Evolutionary conservation across 768 basidiomycete genomes (phyloP).

Genomic region (Infundibulicybe gibba): DNA sequence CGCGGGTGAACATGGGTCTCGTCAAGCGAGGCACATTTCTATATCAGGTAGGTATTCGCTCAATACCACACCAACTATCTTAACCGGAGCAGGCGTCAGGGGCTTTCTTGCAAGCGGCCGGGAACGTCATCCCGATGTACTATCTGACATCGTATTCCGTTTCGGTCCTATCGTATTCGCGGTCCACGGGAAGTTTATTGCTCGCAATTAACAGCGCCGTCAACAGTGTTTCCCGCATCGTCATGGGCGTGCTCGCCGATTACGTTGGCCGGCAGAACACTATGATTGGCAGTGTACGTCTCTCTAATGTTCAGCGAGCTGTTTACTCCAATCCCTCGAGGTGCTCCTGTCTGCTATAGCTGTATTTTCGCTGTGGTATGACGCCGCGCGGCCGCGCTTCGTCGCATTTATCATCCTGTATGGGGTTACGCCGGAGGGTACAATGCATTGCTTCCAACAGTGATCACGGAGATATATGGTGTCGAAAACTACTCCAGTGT

Average conservation of each 20-base stretch:
- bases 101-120: slow-evolving; percentile 39
- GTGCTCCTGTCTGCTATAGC: slow-evolving; percentile 33
- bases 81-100: slow-evolving; percentile 25
- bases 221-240: slow-evolving; percentile 35
- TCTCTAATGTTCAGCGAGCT: not conserved
- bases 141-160: slow-evolving; percentile 39
- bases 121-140: slow-evolving; percentile 40
- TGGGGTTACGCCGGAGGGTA: slow-evolving; percentile 41
- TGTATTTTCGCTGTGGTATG: slow-evolving; percentile 38
- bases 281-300: slow-evolving; percentile 30
- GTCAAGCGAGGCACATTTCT: slow-evolving; percentile 37
- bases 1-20: slow-evolving; percentile 29
- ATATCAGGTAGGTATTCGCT: slow-evolving; percentile 24
- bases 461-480: slow-evolving; percentile 33
- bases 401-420: slow-evolving; percentile 36
- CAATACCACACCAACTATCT: not conserved
- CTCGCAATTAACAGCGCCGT: slow-evolving; percentile 39
- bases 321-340: slow-evolving; percentile 13
- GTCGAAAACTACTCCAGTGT: slow-evolving; percentile 31
- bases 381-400: slow-evolving; percentile 32
- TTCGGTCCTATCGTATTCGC: slow-evolving; percentile 32
- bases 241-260: slow-evolving; percentile 39
- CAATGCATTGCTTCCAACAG: slow-evolving; percentile 33
- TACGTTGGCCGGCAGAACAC: slow-evolving; percentile 41
- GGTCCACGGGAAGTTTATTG: slow-evolving; percentile 30